Evolutionary conservation across 805 yeast species (phyloP).

Genomic region (Monosporozyma siamensis): DNA sequence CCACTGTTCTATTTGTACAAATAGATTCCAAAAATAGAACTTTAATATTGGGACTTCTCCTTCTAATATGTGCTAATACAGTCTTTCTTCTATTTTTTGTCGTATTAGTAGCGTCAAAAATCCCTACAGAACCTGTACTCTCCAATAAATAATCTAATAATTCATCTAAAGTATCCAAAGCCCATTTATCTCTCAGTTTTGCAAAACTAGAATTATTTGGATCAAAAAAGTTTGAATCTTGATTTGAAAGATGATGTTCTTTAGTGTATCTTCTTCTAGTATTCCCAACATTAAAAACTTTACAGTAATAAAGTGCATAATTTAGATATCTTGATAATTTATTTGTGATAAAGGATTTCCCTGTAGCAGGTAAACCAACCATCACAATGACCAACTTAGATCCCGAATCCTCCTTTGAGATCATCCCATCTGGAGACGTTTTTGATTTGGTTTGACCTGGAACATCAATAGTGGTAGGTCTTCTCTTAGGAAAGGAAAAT

Average conservation of each 20-base stretch:
- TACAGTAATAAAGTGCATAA: constrained; percentile 87
- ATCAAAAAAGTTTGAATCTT: constrained; percentile 76
- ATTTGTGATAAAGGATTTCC: constrained; percentile 88
- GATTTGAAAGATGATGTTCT: constrained; percentile 32
- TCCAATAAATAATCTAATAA: constrained; percentile 68
- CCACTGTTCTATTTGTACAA: constrained; percentile 69
- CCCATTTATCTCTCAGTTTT: constrained; percentile 83
- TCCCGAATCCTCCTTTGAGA: constrained; percentile 58
- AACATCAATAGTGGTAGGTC: constrained; percentile 80
- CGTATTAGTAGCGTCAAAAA: constrained; percentile 78
- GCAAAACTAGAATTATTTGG: constrained; percentile 65
- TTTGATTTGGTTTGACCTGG: constrained; percentile 86
- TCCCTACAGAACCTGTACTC: constrained; percentile 86
- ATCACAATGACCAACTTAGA: constrained; percentile 84
- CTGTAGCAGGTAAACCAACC: constrained; percentile 96
- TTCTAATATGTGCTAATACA: constrained; percentile 48
- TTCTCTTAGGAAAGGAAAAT: constrained; percentile 33
- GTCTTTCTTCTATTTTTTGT: constrained; percentile 54
- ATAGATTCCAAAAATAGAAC: constrained; percentile 80
- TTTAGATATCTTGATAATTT: constrained; percentile 83
- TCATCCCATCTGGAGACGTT: constrained; percentile 65
- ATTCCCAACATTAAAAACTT: constrained; percentile 91
- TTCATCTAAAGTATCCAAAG: constrained; percentile 83
- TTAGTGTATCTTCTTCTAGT: constrained; percentile 69
- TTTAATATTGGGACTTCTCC: constrained; percentile 54